phyloP scores from a whole-genome alignment of 164 flowering plant genomes.

The Paratinospora sagittata region DNA sequence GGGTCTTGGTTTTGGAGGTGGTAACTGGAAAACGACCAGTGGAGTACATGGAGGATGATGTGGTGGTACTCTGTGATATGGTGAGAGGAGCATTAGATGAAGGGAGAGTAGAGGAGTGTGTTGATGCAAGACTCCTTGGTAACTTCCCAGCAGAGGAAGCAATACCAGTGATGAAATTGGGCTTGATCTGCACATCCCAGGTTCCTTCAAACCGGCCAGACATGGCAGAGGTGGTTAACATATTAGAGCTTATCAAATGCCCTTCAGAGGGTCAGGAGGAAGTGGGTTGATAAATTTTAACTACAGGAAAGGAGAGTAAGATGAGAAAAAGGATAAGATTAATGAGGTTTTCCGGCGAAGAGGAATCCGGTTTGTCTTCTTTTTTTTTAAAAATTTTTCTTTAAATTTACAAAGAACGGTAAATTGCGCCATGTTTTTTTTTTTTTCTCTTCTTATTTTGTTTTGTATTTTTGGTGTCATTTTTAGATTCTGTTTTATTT shows the following conservation, averaged over 20 bases:
- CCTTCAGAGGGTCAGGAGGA: constrained; percentile 75
- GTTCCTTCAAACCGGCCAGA: constrained; percentile 93
- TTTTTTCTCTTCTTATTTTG: too few relatives aligned
- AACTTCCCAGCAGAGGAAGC: constrained; percentile 78
- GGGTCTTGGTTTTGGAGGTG: constrained; percentile 70
- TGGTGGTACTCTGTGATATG: constrained; percentile 79
- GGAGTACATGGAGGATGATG: constrained; percentile 98
- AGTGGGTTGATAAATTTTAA: constrained; percentile 24
- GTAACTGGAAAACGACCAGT: constrained; percentile 90
- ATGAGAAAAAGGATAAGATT: constrained; percentile 6
- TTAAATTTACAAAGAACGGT: constrained; percentile 9
- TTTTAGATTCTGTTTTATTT: constrained; percentile 6
- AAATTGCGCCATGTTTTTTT: constrained; percentile 20
- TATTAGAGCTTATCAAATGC: constrained; percentile 77
- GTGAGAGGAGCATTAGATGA: constrained; percentile 80
- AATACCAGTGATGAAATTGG: constrained; percentile 74
- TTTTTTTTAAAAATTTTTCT: neutral
- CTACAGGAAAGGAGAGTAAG: constrained; percentile 6
- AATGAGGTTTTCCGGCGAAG: constrained; percentile 46
- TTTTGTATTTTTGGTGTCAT: constrained; percentile 12
- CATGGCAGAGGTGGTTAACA: constrained; percentile 87
- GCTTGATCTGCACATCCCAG: constrained; percentile 89
- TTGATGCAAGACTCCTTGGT: constrained; percentile 56
- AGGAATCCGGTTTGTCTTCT: constrained; percentile 52
- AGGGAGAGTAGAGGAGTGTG: constrained; percentile 72